Percentiles rank a stretch among this genome's conserved stretches.
Conservation (phyloP, 1,139 yeast genomes). For the Kodamaea derodonti region DNA sequence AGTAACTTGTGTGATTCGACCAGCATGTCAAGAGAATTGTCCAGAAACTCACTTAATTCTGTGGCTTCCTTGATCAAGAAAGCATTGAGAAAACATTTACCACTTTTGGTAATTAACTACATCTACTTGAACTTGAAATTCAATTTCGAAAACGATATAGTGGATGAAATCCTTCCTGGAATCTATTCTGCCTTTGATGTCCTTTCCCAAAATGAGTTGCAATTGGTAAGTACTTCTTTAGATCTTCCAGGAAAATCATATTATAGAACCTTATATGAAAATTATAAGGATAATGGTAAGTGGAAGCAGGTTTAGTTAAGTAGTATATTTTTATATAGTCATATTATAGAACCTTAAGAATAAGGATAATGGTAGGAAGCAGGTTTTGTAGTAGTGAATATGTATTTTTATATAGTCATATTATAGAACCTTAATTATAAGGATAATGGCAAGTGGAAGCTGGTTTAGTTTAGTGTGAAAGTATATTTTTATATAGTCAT, state of each 20-base stretch:
- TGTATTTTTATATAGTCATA: too few relatives aligned
- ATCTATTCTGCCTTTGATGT: constrained; percentile 66
- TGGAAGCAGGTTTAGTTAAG: constrained; percentile 82
- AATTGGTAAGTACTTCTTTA: constrained; percentile 60
- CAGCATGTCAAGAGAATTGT: constrained; percentile 15
- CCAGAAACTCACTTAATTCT: constrained; percentile 45
- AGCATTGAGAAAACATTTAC: constrained; percentile 59
- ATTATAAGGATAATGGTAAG: constrained; percentile 74
- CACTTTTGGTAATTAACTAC: constrained; percentile 57
- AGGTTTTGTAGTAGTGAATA: too few relatives aligned
- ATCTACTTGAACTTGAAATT: constrained; percentile 48
- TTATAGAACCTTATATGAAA: constrained; percentile 63
- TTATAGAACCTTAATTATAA: constrained; percentile 65
- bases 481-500: neutral
- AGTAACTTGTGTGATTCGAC: constrained; percentile 72
- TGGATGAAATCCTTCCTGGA: constrained; percentile 53
- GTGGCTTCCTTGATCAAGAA: constrained; percentile 52
- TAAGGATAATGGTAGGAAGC: neutral
- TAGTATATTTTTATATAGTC: neutral
- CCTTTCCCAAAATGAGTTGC: constrained; percentile 63
- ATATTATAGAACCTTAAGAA: neutral
- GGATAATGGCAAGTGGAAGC: constrained; percentile 81
- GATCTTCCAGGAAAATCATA: constrained; percentile 70
- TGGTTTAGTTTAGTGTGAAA: too few relatives aligned
- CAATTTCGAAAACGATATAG: constrained; percentile 45